These are phyloP conservation scores for Hericium erinaceus DNA, from an alignment of 768 basidiomycete genomes.

Conservation along the genomic window DNA sequence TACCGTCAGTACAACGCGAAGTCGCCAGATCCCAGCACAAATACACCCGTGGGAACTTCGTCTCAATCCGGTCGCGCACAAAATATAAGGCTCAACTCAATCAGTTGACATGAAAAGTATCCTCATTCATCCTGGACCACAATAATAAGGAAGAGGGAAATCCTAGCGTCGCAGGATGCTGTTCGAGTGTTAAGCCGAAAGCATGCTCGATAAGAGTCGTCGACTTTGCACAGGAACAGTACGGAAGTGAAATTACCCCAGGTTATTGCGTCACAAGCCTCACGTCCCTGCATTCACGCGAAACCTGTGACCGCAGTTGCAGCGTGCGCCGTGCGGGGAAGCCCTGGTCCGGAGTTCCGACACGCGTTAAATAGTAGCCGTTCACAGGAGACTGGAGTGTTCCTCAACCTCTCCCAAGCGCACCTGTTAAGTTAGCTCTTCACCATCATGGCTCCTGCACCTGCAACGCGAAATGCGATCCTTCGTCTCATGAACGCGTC, in stretches of 20 bases:
- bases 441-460: constrained; percentile 16
- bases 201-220: neutral
- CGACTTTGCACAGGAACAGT: too few relatives aligned
- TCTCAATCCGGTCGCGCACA: too few relatives aligned
- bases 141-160: too few relatives aligned
- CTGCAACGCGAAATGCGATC: constrained; percentile 51
- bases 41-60: too few relatives aligned
- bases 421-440: constrained; percentile 1
- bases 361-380: neutral
- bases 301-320: too few relatives aligned
- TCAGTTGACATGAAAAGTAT: too few relatives aligned
- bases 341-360: neutral
- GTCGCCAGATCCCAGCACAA: too few relatives aligned
- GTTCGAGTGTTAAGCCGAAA: too few relatives aligned
- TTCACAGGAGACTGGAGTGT: neutral
- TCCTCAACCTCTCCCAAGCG: neutral
- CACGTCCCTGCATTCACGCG: too few relatives aligned
- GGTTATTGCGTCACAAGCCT: neutral
- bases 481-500: constrained; percentile 67
- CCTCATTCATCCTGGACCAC: too few relatives aligned
- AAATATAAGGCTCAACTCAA: too few relatives aligned
- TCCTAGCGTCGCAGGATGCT: too few relatives aligned
- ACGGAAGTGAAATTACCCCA: neutral
- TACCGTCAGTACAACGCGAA: neutral
- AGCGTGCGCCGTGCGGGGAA: neutral